Conservation (phyloP, 192 early-diverging fungal genomes). For the Linnemannia elongata region DNA sequence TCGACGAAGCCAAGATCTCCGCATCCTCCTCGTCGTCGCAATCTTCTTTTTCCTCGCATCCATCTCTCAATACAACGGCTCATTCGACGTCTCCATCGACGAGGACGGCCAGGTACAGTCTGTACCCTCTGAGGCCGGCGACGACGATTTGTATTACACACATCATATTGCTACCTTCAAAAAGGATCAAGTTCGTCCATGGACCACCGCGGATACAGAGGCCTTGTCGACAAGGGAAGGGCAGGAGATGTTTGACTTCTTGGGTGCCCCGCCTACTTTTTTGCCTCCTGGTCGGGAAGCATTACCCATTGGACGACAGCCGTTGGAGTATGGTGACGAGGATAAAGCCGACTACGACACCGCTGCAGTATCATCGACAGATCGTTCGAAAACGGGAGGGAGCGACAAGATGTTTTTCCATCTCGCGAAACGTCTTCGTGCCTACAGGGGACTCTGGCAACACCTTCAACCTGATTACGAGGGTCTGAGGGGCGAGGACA, state of each 20-base stretch:
- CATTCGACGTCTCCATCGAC: conserved; percentile 29
- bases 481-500: conserved; percentile 3
- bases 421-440: conserved; percentile 29
- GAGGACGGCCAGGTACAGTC: conserved; percentile 39
- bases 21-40: conserved; percentile 16
- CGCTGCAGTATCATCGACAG: neutral
- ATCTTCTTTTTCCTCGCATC: conserved; percentile 33
- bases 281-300: neutral
- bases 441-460: conserved; percentile 24
- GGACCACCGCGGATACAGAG: conserved; percentile 27
- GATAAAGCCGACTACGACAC: neutral
- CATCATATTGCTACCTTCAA: conserved; percentile 34
- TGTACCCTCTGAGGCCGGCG: neutral
- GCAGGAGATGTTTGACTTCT: conserved; percentile 10
- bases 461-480: conserved; percentile 15
- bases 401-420: conserved; percentile 16
- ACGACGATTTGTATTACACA: conserved; percentile 35
- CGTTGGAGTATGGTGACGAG: neutral
- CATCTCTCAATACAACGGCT: conserved; percentile 28
- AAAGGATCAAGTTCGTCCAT: conserved; percentile 4
- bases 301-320: neutral
- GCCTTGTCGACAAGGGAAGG: conserved; percentile 20
- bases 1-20: conserved; percentile 20
- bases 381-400: neutral
- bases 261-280: conserved; percentile 4